Evolutionary conservation across 208 protist genomes (phyloP).

Genomic region (Pavlovales sp.): DNA sequence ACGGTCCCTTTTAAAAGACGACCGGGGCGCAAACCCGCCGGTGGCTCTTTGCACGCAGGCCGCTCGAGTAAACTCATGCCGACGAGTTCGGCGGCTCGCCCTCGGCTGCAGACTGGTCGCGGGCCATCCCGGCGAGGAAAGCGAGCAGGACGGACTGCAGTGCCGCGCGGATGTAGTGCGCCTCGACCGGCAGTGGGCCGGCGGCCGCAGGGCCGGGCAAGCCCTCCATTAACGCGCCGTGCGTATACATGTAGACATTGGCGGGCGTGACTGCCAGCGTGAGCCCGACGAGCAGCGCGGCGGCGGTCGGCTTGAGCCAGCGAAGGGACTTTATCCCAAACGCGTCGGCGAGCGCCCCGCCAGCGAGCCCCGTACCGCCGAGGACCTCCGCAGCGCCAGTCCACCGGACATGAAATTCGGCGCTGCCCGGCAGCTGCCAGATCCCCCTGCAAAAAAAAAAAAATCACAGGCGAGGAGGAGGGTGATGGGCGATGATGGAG

Average conservation of each 20-base stretch:
- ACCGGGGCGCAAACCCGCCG: too few species aligned
- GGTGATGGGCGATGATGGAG: too few species aligned
- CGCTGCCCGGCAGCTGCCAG: background rate
- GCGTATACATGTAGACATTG: slow-evolving; percentile 18
- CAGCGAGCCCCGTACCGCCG: background rate
- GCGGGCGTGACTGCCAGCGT: slow-evolving; percentile 28
- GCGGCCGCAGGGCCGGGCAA: background rate
- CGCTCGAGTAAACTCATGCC: too few species aligned
- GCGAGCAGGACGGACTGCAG: background rate
- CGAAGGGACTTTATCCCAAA: background rate
- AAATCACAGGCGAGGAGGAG: too few species aligned
- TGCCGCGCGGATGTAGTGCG: background rate
- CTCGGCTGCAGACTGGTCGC: too few species aligned
- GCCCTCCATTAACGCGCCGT: background rate
- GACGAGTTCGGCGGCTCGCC: too few species aligned
- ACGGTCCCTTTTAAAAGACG: too few species aligned
- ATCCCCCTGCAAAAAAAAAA: background rate
- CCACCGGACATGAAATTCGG: slow-evolving; percentile 13
- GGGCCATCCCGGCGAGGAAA: too few species aligned
- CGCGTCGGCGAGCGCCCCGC: background rate
- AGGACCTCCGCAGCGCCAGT: slow-evolving; percentile 25
- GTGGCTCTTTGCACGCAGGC: too few species aligned
- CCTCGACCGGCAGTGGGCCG: background rate
- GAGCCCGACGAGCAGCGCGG: background rate
- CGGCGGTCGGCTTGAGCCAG: background rate